Evolutionary conservation across 345 rosid species (phyloP).

Genomic region (Geranium rotundifolium): DNA sequence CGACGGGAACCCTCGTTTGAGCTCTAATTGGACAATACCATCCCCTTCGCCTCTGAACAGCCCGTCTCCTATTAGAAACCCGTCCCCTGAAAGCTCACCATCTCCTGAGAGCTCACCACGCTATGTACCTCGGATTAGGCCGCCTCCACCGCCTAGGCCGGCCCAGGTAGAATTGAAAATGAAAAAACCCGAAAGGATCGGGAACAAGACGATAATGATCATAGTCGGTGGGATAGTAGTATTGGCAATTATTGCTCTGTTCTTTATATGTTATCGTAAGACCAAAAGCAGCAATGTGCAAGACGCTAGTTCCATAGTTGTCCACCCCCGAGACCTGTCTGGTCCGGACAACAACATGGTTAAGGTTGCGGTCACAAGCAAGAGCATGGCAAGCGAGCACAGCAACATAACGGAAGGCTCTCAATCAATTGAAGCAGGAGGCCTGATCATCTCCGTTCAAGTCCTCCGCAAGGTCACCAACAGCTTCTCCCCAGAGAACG

Average conservation of each 20-base stretch:
- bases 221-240: constrained; percentile 12
- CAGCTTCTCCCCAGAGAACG: constrained; percentile 27
- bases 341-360: constrained; percentile 17
- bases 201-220: constrained; percentile 5
- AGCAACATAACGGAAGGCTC: constrained; percentile 28
- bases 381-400: constrained; percentile 17
- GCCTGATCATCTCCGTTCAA: constrained; percentile 29
- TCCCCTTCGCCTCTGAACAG: constrained; percentile 9
- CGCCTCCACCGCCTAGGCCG: constrained; percentile 14
- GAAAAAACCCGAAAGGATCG: constrained; percentile 2
- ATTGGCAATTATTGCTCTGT: constrained; percentile 7
- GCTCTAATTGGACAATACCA: constrained; percentile 11
- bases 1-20: constrained; percentile 34
- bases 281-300: constrained; percentile 15
- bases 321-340: constrained; percentile 30
- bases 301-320: constrained; percentile 17
- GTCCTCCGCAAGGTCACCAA: constrained; percentile 40
- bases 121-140: constrained; percentile 3
- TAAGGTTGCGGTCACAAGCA: constrained; percentile 20
- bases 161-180: too few relatives aligned
- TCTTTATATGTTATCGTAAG: constrained; percentile 18
- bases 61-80: constrained; percentile 9
- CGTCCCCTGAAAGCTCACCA: constrained; percentile 4
- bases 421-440: constrained; percentile 23
- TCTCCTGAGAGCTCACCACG: constrained; percentile 12